phyloP scores from a whole-genome alignment of 73 alveolate species.

The Symbiodinium natans region DNA sequence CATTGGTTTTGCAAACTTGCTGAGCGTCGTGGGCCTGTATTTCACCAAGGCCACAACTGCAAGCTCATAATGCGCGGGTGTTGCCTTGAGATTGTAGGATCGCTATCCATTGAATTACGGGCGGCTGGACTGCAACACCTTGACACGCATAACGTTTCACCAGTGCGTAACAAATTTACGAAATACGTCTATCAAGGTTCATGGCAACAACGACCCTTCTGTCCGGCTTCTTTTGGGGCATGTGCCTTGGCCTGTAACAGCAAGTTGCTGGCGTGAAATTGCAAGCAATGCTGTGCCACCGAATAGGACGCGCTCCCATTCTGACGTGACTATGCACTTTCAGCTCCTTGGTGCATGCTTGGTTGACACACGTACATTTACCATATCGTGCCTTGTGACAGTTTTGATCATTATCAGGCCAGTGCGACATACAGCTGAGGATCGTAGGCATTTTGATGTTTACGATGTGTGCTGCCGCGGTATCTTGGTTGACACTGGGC shows the following conservation, averaged over 20 bases:
- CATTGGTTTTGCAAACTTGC: not conserved
- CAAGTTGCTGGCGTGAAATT: too few species aligned
- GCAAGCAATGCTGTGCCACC: too few species aligned
- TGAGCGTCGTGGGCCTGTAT: conserved; percentile 1
- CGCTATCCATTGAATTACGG: not conserved
- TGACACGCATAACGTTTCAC: too few species aligned
- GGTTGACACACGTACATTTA: not conserved
- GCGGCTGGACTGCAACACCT: not conserved
- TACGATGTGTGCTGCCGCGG: not conserved
- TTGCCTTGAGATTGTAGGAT: not conserved
- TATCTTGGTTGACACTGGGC: not conserved
- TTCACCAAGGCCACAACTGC: not conserved
- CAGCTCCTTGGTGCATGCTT: not conserved
- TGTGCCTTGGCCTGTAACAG: not conserved
- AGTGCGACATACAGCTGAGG: not conserved
- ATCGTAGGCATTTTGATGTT: not conserved
- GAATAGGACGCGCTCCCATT: not conserved
- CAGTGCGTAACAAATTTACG: too few species aligned
- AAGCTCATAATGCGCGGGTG: too few species aligned
- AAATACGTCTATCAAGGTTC: too few species aligned
- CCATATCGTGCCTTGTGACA: not conserved
- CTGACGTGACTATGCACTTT: not conserved
- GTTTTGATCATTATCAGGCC: not conserved
- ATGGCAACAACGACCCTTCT: not conserved
- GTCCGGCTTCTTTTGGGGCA: not conserved